Evolutionary conservation across 1,284 basidiomycete genomes (phyloP).

Genomic region (Fomitopsis schrenkii): DNA sequence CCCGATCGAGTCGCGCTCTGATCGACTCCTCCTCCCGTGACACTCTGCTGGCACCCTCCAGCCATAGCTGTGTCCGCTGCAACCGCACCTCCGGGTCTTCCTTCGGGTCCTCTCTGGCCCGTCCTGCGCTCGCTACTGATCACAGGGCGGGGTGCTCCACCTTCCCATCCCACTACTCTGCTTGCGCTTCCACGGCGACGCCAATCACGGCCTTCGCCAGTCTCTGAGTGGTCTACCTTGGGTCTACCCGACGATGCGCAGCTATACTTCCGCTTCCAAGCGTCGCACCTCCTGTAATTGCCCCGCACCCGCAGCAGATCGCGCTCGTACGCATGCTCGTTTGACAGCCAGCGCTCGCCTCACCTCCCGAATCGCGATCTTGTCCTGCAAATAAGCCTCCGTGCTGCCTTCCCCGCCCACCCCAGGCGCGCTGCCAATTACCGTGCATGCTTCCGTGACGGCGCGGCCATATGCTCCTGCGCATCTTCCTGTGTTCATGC

Average conservation of each 20-base stretch:
- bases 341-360: slow-evolving; percentile 2
- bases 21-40: background rate
- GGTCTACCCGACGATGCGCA: background rate
- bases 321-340: background rate
- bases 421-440: background rate
- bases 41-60: background rate
- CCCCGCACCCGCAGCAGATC: background rate
- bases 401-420: background rate
- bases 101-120: background rate
- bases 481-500: background rate
- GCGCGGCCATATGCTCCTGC: background rate
- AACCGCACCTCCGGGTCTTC: background rate
- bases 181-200: too few species aligned
- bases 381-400: background rate
- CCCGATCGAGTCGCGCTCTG: background rate
- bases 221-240: background rate
- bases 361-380: background rate
- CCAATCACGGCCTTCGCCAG: background rate
- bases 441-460: background rate
- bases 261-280: background rate
- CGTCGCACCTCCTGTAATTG: background rate
- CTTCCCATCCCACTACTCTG: too few species aligned
- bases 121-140: background rate
- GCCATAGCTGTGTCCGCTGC: background rate
- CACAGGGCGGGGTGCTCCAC: too few species aligned